phyloP scores from a whole-genome alignment of 169 alveolate species.

The Plasmodium gonderi region DNA sequence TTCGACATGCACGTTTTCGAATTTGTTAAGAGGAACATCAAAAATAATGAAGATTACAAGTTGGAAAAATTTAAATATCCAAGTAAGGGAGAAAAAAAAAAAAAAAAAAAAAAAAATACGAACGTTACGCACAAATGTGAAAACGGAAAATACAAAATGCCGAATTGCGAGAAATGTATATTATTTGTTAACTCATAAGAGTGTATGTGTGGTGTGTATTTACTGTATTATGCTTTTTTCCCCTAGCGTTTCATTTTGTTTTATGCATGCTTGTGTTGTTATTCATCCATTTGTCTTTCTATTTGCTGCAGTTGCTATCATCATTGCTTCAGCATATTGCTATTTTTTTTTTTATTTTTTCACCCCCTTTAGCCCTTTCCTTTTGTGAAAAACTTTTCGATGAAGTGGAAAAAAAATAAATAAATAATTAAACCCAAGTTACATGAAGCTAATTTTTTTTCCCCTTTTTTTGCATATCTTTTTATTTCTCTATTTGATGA shows the following conservation, averaged over 20 bases:
- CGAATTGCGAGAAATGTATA: too few relatives aligned
- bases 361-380: constrained; percentile 14
- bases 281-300: background rate
- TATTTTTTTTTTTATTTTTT: background rate
- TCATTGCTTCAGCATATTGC: background rate
- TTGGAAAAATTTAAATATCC: constrained; percentile 65
- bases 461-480: background rate
- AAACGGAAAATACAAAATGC: too few relatives aligned
- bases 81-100: constrained; percentile 13
- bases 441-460: background rate
- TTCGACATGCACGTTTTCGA: constrained; percentile 60
- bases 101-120: background rate
- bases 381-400: constrained; percentile 60
- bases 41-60: constrained; percentile 66
- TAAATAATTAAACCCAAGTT: background rate
- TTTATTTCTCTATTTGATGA: background rate
- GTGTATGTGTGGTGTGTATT: too few relatives aligned
- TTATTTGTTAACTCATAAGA: too few relatives aligned
- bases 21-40: constrained; percentile 33
- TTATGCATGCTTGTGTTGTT: background rate
- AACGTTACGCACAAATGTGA: background rate
- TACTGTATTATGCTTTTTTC: background rate
- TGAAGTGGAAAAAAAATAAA: constrained; percentile 36
- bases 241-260: background rate
- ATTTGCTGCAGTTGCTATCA: too few relatives aligned